These are phyloP conservation scores for Eimeria praecox DNA, from an alignment of 169 alveolate genomes.

Conservation along the genomic window DNA sequence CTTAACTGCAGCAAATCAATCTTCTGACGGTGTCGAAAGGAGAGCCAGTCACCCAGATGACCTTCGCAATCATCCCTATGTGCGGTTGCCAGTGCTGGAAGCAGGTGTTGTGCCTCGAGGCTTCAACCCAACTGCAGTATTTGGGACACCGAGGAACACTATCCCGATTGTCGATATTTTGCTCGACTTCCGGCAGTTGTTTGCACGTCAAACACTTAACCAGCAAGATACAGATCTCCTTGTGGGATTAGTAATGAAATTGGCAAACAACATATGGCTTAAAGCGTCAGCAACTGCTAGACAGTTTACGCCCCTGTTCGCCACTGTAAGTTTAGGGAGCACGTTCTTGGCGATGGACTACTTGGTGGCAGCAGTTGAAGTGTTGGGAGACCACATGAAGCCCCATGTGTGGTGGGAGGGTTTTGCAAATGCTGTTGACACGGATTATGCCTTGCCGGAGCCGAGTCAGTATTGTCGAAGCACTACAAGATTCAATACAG, in stretches of 20 bases:
- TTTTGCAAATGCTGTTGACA: neutral
- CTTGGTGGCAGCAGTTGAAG: neutral
- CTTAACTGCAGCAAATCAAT: neutral
- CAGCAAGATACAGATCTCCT: neutral
- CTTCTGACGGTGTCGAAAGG: neutral
- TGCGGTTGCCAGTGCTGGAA: neutral
- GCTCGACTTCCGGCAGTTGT: too few relatives aligned
- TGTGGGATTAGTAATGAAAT: neutral
- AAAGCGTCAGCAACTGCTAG: too few relatives aligned
- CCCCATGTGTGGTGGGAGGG: neutral
- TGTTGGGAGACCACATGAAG: constrained; percentile 8
- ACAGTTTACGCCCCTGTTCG: too few relatives aligned
- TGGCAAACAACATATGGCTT: too few relatives aligned
- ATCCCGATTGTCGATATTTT: neutral
- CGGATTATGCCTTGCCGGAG: neutral
- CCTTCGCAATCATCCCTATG: neutral
- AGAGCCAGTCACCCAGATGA: neutral
- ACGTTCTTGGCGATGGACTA: neutral
- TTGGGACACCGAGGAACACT: neutral
- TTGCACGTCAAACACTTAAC: neutral
- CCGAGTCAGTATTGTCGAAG: too few relatives aligned
- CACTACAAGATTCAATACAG: too few relatives aligned
- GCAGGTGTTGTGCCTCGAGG: neutral
- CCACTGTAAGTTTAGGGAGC: neutral
- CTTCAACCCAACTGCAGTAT: neutral